Evolutionary conservation across 2,329 filamentous ascomycete species (phyloP).

Genomic region (Fusarium haematococcum): DNA sequence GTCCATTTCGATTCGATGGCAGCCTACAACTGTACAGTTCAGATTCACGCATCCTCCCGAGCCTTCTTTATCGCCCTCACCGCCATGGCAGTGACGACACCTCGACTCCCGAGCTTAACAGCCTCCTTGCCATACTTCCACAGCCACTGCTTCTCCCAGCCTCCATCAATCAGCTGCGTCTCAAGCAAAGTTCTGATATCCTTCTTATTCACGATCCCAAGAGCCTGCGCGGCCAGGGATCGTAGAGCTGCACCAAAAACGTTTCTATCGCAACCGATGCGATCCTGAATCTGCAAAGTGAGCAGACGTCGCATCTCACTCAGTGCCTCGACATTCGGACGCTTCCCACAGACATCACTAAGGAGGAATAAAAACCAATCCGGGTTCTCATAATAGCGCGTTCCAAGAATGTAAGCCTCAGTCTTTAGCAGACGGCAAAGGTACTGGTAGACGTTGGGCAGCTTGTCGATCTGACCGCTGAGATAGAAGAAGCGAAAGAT

Average conservation of each 20-base stretch:
- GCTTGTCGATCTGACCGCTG: neutral
- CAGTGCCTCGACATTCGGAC: neutral
- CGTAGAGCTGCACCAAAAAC: neutral
- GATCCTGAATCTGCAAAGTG: neutral
- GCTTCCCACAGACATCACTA: neutral
- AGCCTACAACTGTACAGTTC: neutral
- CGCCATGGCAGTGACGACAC: neutral
- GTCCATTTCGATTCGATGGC: neutral
- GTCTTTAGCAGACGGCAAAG: neutral
- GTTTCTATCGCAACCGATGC: neutral
- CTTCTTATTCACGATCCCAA: neutral
- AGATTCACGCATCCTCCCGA: neutral
- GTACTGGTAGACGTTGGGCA: neutral
- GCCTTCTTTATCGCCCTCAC: neutral
- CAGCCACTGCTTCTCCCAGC: neutral
- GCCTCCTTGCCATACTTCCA: neutral
- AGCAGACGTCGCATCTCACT: neutral
- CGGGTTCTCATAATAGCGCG: neutral
- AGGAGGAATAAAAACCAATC: neutral
- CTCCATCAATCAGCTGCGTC: neutral
- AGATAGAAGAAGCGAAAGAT: neutral
- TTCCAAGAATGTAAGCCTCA: neutral
- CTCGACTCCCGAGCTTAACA: neutral
- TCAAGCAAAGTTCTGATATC: neutral
- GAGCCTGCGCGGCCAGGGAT: neutral